Evolutionary conservation across 257 asterid species (phyloP).

Genomic region (Penstemon davidsonii): DNA sequence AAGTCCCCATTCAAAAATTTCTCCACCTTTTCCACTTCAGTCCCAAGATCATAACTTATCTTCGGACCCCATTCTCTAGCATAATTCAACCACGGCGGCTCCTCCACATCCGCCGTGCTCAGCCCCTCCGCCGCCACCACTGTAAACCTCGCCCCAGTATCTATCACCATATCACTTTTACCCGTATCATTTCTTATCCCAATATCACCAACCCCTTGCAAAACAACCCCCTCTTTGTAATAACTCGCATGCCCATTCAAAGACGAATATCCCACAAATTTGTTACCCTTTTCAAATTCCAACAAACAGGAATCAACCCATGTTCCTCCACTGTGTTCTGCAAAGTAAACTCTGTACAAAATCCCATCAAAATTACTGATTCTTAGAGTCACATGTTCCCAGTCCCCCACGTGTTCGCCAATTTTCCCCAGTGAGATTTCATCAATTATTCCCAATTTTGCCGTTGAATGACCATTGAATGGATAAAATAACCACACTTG

Average conservation of each 20-base stretch:
- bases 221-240: constrained; percentile 38
- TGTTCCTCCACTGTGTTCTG: constrained; percentile 61
- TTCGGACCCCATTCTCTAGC: constrained; percentile 76
- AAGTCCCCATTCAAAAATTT: constrained; percentile 33
- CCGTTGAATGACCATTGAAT: constrained; percentile 76
- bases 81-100: constrained; percentile 79
- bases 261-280: constrained; percentile 59
- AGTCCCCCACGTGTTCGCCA: constrained; percentile 90
- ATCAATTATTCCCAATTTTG: constrained; percentile 50
- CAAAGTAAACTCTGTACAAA: constrained; percentile 52
- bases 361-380: constrained; percentile 80
- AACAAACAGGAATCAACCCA: constrained; percentile 65
- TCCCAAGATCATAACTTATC: constrained; percentile 37
- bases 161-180: constrained; percentile 56
- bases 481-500: constrained; percentile 79
- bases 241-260: constrained; percentile 69
- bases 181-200: constrained; percentile 73
- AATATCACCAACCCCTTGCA: constrained; percentile 51
- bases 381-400: constrained; percentile 89
- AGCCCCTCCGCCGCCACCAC: constrained; percentile 53
- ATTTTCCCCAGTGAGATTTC: constrained; percentile 57
- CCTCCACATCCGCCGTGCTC: constrained; percentile 37
- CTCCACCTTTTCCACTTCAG: constrained; percentile 41
- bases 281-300: constrained; percentile 52
- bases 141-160: constrained; percentile 45